phyloP scores from a whole-genome alignment of 225 moss, liverwort and hornwort species.

The Antitrichia curtipendula region DNA sequence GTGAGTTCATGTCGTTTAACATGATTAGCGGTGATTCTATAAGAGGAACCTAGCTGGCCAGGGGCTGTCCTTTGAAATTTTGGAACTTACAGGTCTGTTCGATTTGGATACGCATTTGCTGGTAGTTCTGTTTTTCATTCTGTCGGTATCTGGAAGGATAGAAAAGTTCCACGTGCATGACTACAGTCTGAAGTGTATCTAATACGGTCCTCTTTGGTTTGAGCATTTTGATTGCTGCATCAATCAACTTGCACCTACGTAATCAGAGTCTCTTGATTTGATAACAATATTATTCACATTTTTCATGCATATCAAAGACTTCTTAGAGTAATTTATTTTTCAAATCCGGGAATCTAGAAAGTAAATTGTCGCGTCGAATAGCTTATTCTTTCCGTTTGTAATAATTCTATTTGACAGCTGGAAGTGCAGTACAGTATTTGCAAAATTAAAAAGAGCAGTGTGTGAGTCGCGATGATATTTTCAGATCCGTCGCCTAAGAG shows the following conservation, averaged over 20 bases:
- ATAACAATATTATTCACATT: not conserved
- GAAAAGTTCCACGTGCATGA: not conserved
- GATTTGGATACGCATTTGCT: not conserved
- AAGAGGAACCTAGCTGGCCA: not conserved
- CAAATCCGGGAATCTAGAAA: not conserved
- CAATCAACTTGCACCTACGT: too few relatives aligned
- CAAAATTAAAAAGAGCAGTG: not conserved
- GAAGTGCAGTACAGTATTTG: too few relatives aligned
- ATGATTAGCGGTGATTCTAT: not conserved
- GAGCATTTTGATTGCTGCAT: not conserved
- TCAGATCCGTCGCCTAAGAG: not conserved
- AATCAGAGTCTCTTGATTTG: not conserved
- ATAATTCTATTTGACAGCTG: too few relatives aligned
- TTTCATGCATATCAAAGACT: not conserved
- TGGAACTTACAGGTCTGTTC: not conserved
- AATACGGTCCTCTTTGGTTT: not conserved
- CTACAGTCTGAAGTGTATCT: not conserved
- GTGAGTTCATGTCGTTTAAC: not conserved
- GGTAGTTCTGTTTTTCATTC: not conserved
- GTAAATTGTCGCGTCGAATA: not conserved
- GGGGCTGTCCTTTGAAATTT: not conserved
- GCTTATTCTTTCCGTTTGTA: not conserved
- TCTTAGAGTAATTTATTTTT: not conserved
- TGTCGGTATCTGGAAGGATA: not conserved
- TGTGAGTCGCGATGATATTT: not conserved